These are phyloP conservation scores for Zymoseptoria brevis DNA, from an alignment of 2,329 filamentous ascomycete genomes.

Conservation along the genomic window DNA sequence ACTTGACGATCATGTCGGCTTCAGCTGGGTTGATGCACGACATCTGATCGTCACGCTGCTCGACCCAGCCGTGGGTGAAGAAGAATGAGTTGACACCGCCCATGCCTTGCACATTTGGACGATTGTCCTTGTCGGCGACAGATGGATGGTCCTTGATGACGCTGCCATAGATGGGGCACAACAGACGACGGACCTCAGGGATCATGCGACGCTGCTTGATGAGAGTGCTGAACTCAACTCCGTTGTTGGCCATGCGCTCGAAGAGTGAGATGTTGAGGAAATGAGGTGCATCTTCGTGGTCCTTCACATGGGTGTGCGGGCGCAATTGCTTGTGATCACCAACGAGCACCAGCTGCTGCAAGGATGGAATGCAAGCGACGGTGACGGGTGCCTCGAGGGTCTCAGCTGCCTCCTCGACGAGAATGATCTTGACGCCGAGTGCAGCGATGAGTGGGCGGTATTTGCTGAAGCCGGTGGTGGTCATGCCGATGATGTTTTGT, in stretches of 20 bases:
- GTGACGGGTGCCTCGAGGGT: constrained; percentile 58
- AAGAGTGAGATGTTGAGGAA: constrained; percentile 69
- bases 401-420: constrained; percentile 77
- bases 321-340: constrained; percentile 76
- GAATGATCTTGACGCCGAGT: constrained; percentile 57
- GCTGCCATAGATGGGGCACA: constrained; percentile 54
- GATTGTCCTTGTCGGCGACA: constrained; percentile 40
- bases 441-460: constrained; percentile 63
- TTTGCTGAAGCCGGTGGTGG: constrained; percentile 74
- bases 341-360: constrained; percentile 60
- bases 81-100: constrained; percentile 53
- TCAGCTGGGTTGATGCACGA: constrained; percentile 65
- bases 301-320: constrained; percentile 56
- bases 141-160: constrained; percentile 50
- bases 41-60: constrained; percentile 54
- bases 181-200: constrained; percentile 55
- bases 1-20: constrained; percentile 65
- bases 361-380: constrained; percentile 51
- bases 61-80: constrained; percentile 57
- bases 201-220: constrained; percentile 65
- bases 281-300: constrained; percentile 54
- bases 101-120: constrained; percentile 54
- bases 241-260: constrained; percentile 63
- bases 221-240: constrained; percentile 56
- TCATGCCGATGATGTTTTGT: constrained; percentile 56